Conservation (phyloP, 768 basidiomycete species). For the Nidularia pulvinata region DNA sequence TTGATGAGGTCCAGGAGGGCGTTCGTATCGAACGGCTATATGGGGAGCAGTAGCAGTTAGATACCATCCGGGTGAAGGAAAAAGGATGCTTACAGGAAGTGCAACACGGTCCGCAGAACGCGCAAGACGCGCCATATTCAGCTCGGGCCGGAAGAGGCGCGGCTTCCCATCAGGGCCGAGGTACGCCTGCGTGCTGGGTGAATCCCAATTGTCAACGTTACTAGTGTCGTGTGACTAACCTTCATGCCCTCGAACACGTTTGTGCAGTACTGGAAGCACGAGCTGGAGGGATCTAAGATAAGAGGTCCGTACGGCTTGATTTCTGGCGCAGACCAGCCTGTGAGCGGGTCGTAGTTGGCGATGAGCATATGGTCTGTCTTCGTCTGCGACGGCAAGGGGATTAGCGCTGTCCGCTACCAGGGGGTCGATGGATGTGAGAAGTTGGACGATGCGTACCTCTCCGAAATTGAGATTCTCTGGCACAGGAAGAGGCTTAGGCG, state of each 20-base stretch:
- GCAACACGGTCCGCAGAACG: conserved; percentile 71
- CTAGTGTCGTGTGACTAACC: conserved; percentile 17
- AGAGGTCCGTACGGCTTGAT: conserved; percentile 77
- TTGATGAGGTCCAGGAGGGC: conserved; percentile 75
- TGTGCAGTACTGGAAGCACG: conserved; percentile 88
- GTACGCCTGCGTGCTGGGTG: conserved; percentile 51
- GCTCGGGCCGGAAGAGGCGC: conserved; percentile 79
- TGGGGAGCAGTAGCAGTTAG: background rate
- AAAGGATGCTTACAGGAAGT: conserved; percentile 49
- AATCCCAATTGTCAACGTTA: too few species aligned
- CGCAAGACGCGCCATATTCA: conserved; percentile 84
- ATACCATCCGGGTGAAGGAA: background rate
- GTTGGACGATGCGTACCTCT: conserved; percentile 31
- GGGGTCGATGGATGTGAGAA: background rate
- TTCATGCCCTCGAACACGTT: conserved; percentile 90
- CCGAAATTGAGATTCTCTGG: conserved; percentile 56
- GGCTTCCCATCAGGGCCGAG: conserved; percentile 69
- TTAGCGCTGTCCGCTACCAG: background rate
- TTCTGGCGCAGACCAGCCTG: conserved; percentile 72
- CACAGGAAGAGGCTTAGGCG: conserved; percentile 49
- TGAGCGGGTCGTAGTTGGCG: conserved; percentile 55
- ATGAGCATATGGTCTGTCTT: conserved; percentile 82
- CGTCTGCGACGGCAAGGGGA: conserved; percentile 28
- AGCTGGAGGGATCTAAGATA: conserved; percentile 64
- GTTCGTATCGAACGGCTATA: conserved; percentile 69